phyloP scores from a whole-genome alignment of 148 eudicot genomes.

The Tetragonia tetragonoides region DNA sequence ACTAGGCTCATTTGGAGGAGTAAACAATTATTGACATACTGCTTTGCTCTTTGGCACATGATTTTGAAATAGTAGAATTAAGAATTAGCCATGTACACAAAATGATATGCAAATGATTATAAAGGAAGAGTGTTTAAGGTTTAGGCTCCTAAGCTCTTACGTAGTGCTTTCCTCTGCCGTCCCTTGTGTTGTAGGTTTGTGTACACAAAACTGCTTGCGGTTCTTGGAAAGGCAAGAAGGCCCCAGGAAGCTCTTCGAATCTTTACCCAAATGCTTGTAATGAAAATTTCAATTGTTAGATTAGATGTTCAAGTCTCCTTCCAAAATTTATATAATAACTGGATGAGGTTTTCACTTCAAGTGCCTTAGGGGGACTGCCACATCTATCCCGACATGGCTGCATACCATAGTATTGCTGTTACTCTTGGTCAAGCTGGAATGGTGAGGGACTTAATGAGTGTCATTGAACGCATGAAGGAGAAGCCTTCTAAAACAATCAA shows the following conservation, averaged over 20 bases:
- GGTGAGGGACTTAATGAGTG: constrained; percentile 65
- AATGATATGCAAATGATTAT: neutral
- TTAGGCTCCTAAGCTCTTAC: neutral
- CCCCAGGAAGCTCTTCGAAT: constrained; percentile 80
- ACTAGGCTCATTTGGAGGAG: neutral
- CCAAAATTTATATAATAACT: constrained; percentile 19
- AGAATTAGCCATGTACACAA: neutral
- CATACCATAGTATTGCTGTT: constrained; percentile 81
- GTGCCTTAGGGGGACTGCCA: constrained; percentile 65
- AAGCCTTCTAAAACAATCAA: constrained; percentile 61
- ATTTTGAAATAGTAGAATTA: neutral
- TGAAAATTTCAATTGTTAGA: constrained; percentile 24
- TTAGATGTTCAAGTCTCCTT: constrained; percentile 14
- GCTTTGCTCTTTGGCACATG: neutral
- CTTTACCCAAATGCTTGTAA: constrained; percentile 82
- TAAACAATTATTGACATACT: neutral
- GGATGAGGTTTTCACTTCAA: constrained; percentile 30
- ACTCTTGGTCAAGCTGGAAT: constrained; percentile 94
- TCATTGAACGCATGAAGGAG: constrained; percentile 71
- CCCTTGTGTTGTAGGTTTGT: constrained; percentile 60
- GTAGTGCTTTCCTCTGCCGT: constrained; percentile 6
- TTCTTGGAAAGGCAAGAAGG: constrained; percentile 79
- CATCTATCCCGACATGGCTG: constrained; percentile 95
- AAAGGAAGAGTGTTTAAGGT: neutral
- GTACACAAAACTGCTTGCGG: constrained; percentile 82